A percentile compares a stretch with the other conserved stretches of the same genome.
Conservation (phyloP, 73 alveolate genomes). For the Tetrahymena malaccensis region DNA sequence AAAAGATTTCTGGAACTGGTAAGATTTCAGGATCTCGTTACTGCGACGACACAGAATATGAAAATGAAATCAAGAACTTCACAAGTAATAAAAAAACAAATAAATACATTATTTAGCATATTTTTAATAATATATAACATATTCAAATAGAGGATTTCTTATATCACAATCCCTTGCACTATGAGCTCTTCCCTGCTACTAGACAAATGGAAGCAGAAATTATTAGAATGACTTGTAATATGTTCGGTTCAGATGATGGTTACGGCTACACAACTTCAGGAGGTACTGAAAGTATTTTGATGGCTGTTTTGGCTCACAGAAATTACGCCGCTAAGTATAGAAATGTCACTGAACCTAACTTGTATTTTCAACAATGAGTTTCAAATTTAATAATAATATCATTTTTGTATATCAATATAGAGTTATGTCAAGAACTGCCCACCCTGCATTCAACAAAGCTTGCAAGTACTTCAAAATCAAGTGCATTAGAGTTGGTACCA, state of each 20-base stretch:
- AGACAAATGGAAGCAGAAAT: conserved; percentile 88
- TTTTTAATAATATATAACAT: not conserved
- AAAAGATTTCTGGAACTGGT: not conserved
- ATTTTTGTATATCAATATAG: not conserved
- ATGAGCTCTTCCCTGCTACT: conserved; percentile 69
- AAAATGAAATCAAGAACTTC: conserved; percentile 10
- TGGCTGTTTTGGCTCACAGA: conserved; percentile 84
- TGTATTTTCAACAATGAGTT: not conserved
- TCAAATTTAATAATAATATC: not conserved
- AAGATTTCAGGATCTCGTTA: conserved; percentile 31
- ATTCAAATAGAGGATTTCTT: conserved; percentile 32
- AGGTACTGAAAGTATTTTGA: conserved; percentile 91
- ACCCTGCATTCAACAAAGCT: conserved; percentile 94
- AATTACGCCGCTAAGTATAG: conserved; percentile 56
- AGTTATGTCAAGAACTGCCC: conserved; percentile 87
- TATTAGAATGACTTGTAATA: conserved; percentile 75
- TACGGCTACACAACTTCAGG: conserved; percentile 93
- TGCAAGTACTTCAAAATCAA: conserved; percentile 72
- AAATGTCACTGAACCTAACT: conserved; percentile 31
- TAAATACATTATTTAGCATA: not conserved
- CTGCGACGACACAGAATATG: conserved; percentile 6
- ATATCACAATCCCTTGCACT: conserved; percentile 82
- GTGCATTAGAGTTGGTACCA: conserved; percentile 69
- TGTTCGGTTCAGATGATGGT: conserved; percentile 90
- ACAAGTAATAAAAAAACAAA: not conserved